Evolutionary conservation across 2,329 filamentous ascomycete genomes (phyloP).

Genomic region (Hortaea sp.): DNA sequence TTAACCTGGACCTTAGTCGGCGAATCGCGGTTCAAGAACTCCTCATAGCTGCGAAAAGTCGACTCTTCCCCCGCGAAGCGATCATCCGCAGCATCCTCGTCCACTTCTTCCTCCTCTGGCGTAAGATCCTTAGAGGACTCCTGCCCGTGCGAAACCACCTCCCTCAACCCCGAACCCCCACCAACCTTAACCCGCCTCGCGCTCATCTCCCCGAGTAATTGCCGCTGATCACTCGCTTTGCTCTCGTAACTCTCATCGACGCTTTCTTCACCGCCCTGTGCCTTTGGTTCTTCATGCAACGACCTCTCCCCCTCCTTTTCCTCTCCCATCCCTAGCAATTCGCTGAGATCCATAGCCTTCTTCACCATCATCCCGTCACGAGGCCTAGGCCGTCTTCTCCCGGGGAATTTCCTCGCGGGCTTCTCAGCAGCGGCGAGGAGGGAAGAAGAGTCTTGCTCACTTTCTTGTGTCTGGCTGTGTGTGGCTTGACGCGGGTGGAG

Average conservation of each 20-base stretch:
- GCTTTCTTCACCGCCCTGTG: not conserved
- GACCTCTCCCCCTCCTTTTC: slow-evolving; percentile 5
- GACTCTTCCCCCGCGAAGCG: slow-evolving; percentile 2
- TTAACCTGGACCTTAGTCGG: slow-evolving; percentile 26
- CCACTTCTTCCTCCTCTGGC: not conserved
- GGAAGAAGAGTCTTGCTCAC: too few species aligned
- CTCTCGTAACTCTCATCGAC: slow-evolving; percentile 13
- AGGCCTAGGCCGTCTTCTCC: not conserved
- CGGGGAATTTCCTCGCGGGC: not conserved
- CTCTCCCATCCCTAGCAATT: slow-evolving; percentile 13
- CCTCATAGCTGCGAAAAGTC: slow-evolving; percentile 23
- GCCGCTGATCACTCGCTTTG: slow-evolving; percentile 21
- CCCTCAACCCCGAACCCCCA: slow-evolving; percentile 3
- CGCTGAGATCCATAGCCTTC: slow-evolving; percentile 17
- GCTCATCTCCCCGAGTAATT: slow-evolving; percentile 17
- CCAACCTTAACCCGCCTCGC: slow-evolving; percentile 1
- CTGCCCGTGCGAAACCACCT: not conserved
- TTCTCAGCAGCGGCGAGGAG: too few species aligned
- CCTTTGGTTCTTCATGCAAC: not conserved
- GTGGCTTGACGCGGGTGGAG: not conserved
- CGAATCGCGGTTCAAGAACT: slow-evolving; percentile 26
- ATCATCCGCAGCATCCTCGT: slow-evolving; percentile 6
- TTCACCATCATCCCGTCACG: slow-evolving; percentile 5
- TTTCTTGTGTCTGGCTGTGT: not conserved
- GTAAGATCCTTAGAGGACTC: not conserved